Evolutionary conservation across 2,329 filamentous ascomycete species (phyloP).

Genomic region (Podosphaera xanthii): DNA sequence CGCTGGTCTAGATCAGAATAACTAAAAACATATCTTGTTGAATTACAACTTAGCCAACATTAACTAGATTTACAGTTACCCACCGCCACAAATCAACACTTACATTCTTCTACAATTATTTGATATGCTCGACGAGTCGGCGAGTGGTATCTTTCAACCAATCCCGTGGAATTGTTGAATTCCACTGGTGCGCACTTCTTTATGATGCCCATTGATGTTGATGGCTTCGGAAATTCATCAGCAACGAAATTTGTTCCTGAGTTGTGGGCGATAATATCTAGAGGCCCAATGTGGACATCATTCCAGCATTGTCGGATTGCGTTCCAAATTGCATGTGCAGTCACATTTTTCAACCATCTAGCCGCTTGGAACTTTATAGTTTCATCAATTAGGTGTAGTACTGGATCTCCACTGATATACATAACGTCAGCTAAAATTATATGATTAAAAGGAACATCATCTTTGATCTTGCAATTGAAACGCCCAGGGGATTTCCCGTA

Average conservation of each 20-base stretch:
- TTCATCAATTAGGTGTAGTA: conserved; percentile 2
- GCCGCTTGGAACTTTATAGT: conserved; percentile 1
- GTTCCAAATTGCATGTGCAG: background rate
- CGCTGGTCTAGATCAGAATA: no score
- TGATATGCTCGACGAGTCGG: background rate
- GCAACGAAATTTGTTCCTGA: conserved; percentile 2
- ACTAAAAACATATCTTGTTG: no score
- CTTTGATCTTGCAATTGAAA: conserved; percentile 1
- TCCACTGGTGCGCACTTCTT: background rate
- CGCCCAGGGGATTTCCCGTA: background rate
- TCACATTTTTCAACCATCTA: conserved; percentile 1
- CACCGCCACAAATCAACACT: no score
- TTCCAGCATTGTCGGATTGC: conserved; percentile 2
- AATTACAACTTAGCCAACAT: no score
- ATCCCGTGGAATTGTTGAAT: background rate
- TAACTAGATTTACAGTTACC: no score
- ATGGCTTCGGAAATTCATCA: conserved; percentile 1
- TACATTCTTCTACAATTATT: background rate
- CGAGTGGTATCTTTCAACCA: conserved; percentile 1
- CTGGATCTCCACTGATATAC: background rate
- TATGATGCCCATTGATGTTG: background rate
- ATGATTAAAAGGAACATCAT: conserved; percentile 3
- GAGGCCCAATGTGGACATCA: conserved; percentile 1
- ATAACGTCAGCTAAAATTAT: conserved; percentile 1
- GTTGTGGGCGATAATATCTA: background rate